phyloP scores from a whole-genome alignment of 345 rosid species.

The Laguncularia racemosa region DNA sequence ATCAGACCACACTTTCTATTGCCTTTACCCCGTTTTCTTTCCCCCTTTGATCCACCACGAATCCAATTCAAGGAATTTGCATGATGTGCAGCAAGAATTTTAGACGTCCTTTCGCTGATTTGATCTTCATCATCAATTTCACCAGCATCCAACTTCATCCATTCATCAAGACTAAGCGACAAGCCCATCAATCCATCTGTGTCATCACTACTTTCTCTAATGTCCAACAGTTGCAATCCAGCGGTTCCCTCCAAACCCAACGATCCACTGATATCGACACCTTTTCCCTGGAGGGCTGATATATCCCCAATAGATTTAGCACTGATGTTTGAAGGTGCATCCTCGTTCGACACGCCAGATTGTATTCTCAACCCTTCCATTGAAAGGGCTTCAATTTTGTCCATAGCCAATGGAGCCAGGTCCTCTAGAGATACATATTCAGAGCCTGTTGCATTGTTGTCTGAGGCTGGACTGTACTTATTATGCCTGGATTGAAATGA shows the following conservation, averaged over 20 bases:
- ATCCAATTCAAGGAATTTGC: constrained; percentile 62
- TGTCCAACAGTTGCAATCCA: constrained; percentile 72
- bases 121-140: constrained; percentile 68
- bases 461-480: constrained; percentile 27
- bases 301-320: constrained; percentile 60
- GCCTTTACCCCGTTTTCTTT: constrained; percentile 50
- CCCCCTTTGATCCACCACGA: constrained; percentile 68
- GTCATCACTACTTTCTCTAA: constrained; percentile 49
- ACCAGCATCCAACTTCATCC: constrained; percentile 92
- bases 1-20: constrained; percentile 74
- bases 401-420: constrained; percentile 96
- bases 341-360: constrained; percentile 73
- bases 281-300: constrained; percentile 73
- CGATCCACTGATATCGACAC: constrained; percentile 38
- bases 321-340: constrained; percentile 70
- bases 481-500: constrained; percentile 31
- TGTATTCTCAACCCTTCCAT: constrained; percentile 92
- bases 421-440: constrained; percentile 91
- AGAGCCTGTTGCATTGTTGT: constrained; percentile 29
- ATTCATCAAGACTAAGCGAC: constrained; percentile 83
- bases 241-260: constrained; percentile 79
- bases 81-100: constrained; percentile 86
- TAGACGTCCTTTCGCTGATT: constrained; percentile 74
- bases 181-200: constrained; percentile 79
- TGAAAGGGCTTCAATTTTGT: constrained; percentile 93